Conservation (phyloP, 306 rosid species). For the Echinosophora koreensis region DNA sequence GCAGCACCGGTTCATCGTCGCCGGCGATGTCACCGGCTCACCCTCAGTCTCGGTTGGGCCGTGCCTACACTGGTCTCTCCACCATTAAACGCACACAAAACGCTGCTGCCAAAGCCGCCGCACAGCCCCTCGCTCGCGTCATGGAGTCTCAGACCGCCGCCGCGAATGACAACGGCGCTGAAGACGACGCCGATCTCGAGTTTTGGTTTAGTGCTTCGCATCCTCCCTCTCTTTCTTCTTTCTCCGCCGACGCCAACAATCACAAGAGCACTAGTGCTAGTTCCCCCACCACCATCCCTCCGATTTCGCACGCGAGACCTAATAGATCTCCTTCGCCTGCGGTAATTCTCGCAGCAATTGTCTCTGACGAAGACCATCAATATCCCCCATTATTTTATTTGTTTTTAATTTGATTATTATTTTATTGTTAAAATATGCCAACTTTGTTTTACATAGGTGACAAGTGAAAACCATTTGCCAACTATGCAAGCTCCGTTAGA, state of each 20-base stretch:
- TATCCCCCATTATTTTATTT: too few species aligned
- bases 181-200: conserved; percentile 84
- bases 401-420: too few species aligned
- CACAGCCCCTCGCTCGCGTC: conserved; percentile 93
- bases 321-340: too few species aligned
- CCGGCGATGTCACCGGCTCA: conserved; percentile 90
- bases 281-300: conserved; percentile 8
- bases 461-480: too few species aligned
- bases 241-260: conserved; percentile 47
- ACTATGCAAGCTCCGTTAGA: too few species aligned
- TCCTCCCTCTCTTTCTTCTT: conserved; percentile 59
- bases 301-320: not conserved
- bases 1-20: conserved; percentile 88
- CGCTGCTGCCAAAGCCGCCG: conserved; percentile 93
- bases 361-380: too few species aligned
- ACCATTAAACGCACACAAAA: conserved; percentile 88
- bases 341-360: too few species aligned
- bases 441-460: too few species aligned
- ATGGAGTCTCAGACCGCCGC: conserved; percentile 83
- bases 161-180: conserved; percentile 59
- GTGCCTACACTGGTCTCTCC: conserved; percentile 62
- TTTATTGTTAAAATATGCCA: too few species aligned
- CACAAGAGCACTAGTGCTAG: conserved; percentile 42
- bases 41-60: conserved; percentile 70
- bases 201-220: conserved; percentile 65